Base-by-base conservation (phyloP, 495 filamentous ascomycete species). In the Xeromyces bisporus region DNA sequence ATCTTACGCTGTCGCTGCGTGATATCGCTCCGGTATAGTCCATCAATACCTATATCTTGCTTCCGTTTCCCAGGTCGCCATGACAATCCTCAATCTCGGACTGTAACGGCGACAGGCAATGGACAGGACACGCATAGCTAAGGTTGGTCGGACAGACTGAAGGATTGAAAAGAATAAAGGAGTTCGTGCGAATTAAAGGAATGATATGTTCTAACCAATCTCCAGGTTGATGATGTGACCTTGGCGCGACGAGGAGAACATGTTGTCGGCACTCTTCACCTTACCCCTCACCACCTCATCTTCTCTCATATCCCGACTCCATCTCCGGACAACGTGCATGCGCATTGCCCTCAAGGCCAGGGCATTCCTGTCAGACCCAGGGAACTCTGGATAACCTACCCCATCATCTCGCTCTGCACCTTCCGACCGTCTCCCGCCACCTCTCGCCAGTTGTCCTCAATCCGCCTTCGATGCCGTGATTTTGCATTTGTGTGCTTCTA, bases 401-500 rank as follows among this genome's bases (percentile, higher is more conserved):
- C 84, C 17, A 81, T 94, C 43, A 84, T 96, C 46, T 65, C 71
- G 7, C 70, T 70, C 39, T 85, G 80, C 46, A 72, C 67, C 12
- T 65, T 82, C 26, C 66, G 78, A 29, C 73, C 81, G 33, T 69
- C 70, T 34, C 76, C 81, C 21, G 70, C 76, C 7, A 65, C 60
- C 6, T 79, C 80, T 33, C 71, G 74, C 34, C 66, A 77, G 15
- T 68, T 69, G 16, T 86, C 89, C 6, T 81, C 82, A 3, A 80
- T 99, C 50, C 75, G 89, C 25, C 53, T 99, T 20, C 77, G 81
- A 25, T 82, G 86, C 50, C 75, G 87, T 31, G 89, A 99, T 58
- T 94, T 96, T 43, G 82, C 64, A 24, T 93, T 87, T 48, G 70
- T 92, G 28, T 82, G 81, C 41, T 84, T 99, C 58, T 85, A 85